phyloP scores from a whole-genome alignment of 768 basidiomycete species.

The Daedaleopsis sinensis region DNA sequence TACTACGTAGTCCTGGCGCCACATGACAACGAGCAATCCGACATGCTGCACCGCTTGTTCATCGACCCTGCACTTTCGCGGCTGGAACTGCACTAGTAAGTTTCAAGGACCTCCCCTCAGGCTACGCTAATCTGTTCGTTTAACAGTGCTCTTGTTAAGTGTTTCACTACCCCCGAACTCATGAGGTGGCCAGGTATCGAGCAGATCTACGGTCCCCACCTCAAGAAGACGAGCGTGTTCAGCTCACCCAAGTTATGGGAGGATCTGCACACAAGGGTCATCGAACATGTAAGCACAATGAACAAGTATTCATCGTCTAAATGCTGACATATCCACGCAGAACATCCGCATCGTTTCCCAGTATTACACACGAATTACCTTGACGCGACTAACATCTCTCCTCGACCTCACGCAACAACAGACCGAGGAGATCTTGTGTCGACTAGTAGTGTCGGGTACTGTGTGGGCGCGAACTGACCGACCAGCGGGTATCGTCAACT shows the following conservation, averaged over 20 bases:
- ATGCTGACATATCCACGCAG: constrained; percentile 42
- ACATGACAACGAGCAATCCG: constrained; percentile 95
- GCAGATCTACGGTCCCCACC: constrained; percentile 80
- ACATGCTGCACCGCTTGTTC: constrained; percentile 90
- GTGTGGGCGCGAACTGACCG: constrained; percentile 95
- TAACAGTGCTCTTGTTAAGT: constrained; percentile 87
- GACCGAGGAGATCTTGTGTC: constrained; percentile 88
- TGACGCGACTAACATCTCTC: constrained; percentile 79
- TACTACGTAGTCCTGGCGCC: constrained; percentile 94
- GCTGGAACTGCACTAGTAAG: constrained; percentile 82
- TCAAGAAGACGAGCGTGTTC: constrained; percentile 84
- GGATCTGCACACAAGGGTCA: constrained; percentile 91
- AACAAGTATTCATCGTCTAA: background rate
- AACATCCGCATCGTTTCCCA: constrained; percentile 93
- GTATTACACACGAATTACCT: constrained; percentile 94
- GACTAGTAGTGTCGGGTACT: constrained; percentile 88
- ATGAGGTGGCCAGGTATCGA: constrained; percentile 98
- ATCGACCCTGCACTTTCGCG: constrained; percentile 78
- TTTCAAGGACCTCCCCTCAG: constrained; percentile 22
- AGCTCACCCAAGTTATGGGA: constrained; percentile 83
- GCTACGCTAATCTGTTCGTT: background rate
- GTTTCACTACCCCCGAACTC: constrained; percentile 88
- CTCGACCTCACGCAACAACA: constrained; percentile 82
- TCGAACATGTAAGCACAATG: constrained; percentile 81
- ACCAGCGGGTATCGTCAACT: constrained; percentile 86